These are phyloP conservation scores for Scheffersomyces lignicola DNA, from an alignment of 1,139 yeast genomes.

Conservation along the genomic window DNA sequence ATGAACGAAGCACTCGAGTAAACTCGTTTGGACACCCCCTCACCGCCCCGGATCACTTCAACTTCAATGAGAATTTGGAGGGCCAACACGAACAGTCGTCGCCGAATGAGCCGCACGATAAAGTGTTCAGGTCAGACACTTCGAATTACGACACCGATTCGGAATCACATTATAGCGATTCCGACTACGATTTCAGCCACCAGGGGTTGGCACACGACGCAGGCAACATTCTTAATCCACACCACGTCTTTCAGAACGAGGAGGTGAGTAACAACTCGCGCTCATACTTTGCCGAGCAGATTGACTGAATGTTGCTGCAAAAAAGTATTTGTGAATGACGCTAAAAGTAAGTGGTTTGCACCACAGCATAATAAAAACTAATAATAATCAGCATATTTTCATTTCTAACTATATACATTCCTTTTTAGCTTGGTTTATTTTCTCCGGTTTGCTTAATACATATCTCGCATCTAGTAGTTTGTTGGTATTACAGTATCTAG, in stretches of 20 bases:
- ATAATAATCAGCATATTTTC: not conserved
- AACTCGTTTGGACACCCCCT: constrained; percentile 17
- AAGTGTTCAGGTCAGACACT: constrained; percentile 8
- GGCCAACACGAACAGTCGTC: not conserved
- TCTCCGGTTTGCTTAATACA: no score
- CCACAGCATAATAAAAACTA: not conserved
- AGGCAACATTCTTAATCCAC: constrained; percentile 2
- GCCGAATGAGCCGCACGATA: constrained; percentile 3
- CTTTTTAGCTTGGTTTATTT: no score
- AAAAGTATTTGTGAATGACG: no score
- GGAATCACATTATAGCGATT: constrained; percentile 11
- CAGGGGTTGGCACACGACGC: constrained; percentile 7
- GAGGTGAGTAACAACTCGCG: constrained; percentile 3
- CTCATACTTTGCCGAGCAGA: constrained; percentile 2
- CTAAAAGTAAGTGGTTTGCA: no score
- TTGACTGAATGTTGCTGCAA: constrained; percentile 3
- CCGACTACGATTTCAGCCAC: constrained; percentile 13
- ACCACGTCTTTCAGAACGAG: constrained; percentile 1
- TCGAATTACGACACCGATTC: constrained; percentile 8
- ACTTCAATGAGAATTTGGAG: constrained; percentile 10
- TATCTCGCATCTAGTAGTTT: no score
- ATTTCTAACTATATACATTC: no score
- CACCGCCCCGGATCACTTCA: constrained; percentile 15
- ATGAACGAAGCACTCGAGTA: constrained; percentile 11
- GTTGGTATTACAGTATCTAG: no score